Base-by-base conservation (phyloP, 2,329 filamentous ascomycete genomes). In the Penicillium sp. region DNA sequence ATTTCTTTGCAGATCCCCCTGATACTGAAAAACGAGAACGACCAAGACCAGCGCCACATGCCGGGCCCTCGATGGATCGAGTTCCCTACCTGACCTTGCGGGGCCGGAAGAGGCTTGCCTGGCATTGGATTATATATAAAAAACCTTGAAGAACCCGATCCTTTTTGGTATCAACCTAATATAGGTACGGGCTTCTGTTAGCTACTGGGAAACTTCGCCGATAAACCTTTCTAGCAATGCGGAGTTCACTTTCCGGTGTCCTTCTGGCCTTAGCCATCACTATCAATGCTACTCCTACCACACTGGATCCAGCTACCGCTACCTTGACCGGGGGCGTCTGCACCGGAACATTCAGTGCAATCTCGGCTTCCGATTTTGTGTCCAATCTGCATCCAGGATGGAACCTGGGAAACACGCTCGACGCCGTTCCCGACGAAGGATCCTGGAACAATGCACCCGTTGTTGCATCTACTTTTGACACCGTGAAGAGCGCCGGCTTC, bases 361-460 rank as follows among this genome's bases (percentile, higher is more conserved):
- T 80, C 39, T 71, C 76, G 0, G 78, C 77, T 0, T 63, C 68
- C 0, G 64, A 74, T 2, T 80, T 70, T 42, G 67, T 81, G 40
- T 68, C 70, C 4, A 72, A 69, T 8, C 68, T 81, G 34, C 77
- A 77, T 41, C 76, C 79, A 0, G 80, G 80, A 7, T 83, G 80
- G 80, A 83, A 83, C 54, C 57, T 82, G 8, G 81, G 80, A 9
- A 83, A 83, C 48, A 81, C 79, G 0, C 72, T 83, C 27, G 81
- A 83, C 59, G 78, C 79, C 1, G 65, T 75, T 7, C 75, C 79
- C 4, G 69, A 75, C 41, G 81, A 84, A 60, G 79, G 78, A 4
- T 77, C 75, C 2, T 84, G 80, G 80, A 80, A 80, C 55, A 83
- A 83, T 49, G 70, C 75, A 0, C 72, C 76, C 0, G 78, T 81